Evolutionary conservation across 345 rosid species (phyloP).

Genomic region (Litchi chinensis): DNA sequence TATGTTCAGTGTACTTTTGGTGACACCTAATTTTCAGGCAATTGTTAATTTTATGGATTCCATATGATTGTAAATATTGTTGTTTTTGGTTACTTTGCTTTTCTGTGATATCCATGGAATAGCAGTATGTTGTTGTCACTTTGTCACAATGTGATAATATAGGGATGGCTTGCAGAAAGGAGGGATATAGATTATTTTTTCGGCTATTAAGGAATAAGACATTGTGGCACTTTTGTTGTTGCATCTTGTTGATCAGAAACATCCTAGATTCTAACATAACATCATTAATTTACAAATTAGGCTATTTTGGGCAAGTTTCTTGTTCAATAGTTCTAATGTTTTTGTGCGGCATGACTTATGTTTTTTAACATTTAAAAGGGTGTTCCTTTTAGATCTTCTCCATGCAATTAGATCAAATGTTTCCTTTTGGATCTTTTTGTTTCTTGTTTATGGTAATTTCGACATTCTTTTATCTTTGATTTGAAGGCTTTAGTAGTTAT

Average conservation of each 20-base stretch:
- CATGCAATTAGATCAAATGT: neutral
- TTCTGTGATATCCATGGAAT: conserved; percentile 8
- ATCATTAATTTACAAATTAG: neutral
- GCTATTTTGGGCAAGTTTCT: neutral
- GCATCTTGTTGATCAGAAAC: neutral
- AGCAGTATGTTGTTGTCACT: neutral
- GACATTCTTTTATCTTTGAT: neutral
- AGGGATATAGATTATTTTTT: neutral
- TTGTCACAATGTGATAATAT: neutral
- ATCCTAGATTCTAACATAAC: neutral
- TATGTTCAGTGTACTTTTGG: conserved; percentile 32
- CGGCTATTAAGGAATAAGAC: neutral
- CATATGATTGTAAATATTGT: neutral
- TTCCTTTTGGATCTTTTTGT: neutral
- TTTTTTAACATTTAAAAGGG: neutral
- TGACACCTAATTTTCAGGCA: neutral
- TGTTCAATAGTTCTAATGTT: neutral
- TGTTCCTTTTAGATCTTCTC: neutral
- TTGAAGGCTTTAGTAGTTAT: neutral
- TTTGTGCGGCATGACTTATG: neutral
- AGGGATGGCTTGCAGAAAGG: neutral
- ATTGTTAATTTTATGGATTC: neutral
- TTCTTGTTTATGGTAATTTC: neutral
- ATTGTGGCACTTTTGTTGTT: neutral
- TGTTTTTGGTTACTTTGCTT: neutral